phyloP scores from a whole-genome alignment of 176 grass and related monocot genomes.

The Hordeum marinum region DNA sequence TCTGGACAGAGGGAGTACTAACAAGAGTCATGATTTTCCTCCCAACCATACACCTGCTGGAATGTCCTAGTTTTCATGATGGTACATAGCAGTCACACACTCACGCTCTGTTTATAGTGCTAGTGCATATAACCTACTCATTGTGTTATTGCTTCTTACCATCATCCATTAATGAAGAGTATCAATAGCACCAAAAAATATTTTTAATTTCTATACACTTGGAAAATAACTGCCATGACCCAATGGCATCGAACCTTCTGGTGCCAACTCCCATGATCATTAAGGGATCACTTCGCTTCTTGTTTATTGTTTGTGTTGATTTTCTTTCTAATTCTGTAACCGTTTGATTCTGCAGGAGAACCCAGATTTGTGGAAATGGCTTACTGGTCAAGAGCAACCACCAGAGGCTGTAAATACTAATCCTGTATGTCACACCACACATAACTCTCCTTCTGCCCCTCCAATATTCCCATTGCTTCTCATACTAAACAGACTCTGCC shows the following conservation, averaged over 20 bases:
- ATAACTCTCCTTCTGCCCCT: not conserved
- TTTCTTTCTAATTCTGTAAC: not conserved
- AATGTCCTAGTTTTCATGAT: not conserved
- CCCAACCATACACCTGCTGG: too few relatives aligned
- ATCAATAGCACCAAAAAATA: not conserved
- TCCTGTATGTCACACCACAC: conserved; percentile 41
- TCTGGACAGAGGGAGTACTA: not conserved
- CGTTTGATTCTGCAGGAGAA: conserved; percentile 68
- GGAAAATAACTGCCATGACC: not conserved
- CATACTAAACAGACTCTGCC: not conserved
- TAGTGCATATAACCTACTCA: too few relatives aligned
- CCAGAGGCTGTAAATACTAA: conserved; percentile 59
- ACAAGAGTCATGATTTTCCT: not conserved
- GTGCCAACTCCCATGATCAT: not conserved
- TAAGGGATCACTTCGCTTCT: not conserved
- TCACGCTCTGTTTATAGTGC: not conserved
- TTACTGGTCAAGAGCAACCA: conserved; percentile 80
- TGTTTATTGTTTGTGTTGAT: not conserved
- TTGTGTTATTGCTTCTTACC: not conserved
- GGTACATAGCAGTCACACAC: not conserved
- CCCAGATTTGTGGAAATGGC: conserved; percentile 96
- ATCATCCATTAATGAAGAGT: not conserved
- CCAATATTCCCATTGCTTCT: not conserved
- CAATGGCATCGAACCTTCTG: not conserved
- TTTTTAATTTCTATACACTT: not conserved